Evolutionary conservation across 2,329 filamentous ascomycete genomes (phyloP).

Genomic region (Atkinsonella texensis): DNA sequence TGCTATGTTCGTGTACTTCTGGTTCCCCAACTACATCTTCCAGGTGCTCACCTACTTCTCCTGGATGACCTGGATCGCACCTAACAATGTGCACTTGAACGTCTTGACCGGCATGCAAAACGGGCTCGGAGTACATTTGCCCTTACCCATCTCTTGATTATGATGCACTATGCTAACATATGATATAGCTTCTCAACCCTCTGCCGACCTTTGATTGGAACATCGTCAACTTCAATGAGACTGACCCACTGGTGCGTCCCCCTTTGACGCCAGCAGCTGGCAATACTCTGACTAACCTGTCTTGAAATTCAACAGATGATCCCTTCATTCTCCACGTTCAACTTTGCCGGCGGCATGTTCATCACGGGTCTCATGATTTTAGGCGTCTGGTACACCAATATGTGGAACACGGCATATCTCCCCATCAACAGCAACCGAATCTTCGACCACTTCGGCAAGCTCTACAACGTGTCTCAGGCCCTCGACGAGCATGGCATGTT

Average conservation of each 20-base stretch:
- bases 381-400: slow-evolving; percentile 20
- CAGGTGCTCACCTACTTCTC: slow-evolving; percentile 33
- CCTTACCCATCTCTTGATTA: neutral
- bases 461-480: slow-evolving; percentile 26
- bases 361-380: slow-evolving; percentile 18
- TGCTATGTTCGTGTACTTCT: slow-evolving; percentile 41
- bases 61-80: slow-evolving; percentile 43
- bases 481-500: slow-evolving; percentile 23
- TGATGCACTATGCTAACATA: neutral
- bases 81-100: slow-evolving; percentile 25
- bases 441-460: slow-evolving; percentile 25
- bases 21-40: slow-evolving; percentile 41
- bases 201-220: slow-evolving; percentile 33
- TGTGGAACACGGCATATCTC: slow-evolving; percentile 24
- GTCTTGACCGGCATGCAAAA: slow-evolving; percentile 24
- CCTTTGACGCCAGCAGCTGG: neutral
- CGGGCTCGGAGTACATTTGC: slow-evolving; percentile 20
- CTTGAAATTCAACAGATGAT: slow-evolving; percentile 13
- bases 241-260: slow-evolving; percentile 21
- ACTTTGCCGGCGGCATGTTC: slow-evolving; percentile 20
- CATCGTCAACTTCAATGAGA: slow-evolving; percentile 14
- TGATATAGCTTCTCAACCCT: slow-evolving; percentile 20
- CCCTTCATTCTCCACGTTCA: slow-evolving; percentile 25
- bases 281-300: neutral
- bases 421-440: slow-evolving; percentile 29